Conservation (phyloP, 805 yeast genomes). For the Sugiyamaella marilandica region DNA sequence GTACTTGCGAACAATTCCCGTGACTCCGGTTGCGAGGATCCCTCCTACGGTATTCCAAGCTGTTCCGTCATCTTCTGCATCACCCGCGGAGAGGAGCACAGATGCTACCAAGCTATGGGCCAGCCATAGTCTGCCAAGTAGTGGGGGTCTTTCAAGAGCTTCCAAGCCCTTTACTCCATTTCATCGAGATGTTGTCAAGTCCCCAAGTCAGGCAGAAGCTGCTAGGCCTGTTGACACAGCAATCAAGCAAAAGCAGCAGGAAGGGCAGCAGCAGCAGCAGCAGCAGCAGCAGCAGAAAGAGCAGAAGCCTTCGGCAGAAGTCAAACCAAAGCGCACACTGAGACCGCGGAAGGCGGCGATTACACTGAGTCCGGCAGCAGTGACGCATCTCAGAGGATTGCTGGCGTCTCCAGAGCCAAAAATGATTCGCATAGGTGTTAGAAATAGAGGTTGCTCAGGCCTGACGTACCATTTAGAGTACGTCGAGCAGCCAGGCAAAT, state of each 20-base stretch:
- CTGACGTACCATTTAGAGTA: slow-evolving; percentile 87
- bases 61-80: slow-evolving; percentile 13
- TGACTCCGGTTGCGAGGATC: slow-evolving; percentile 10
- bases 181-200: not conserved
- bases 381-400: slow-evolving; percentile 61
- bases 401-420: slow-evolving; percentile 81
- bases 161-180: slow-evolving; percentile 11
- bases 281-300: not conserved
- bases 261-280: no score
- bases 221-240: not conserved
- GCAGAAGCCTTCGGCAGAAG: slow-evolving; percentile 21
- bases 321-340: slow-evolving; percentile 49
- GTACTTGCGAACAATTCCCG: slow-evolving; percentile 12
- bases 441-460: slow-evolving; percentile 95
- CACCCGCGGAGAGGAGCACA: not conserved
- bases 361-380: slow-evolving; percentile 70
- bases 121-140: slow-evolving; percentile 11
- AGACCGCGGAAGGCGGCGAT: slow-evolving; percentile 89
- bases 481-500: slow-evolving; percentile 86
- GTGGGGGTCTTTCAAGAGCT: slow-evolving; percentile 7
- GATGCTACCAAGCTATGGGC: slow-evolving; percentile 10
- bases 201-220: not conserved
- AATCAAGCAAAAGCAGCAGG: not conserved
- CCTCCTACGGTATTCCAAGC: slow-evolving; percentile 12
- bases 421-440: slow-evolving; percentile 87